Conservation (phyloP, 2,329 filamentous ascomycete species). For the Colletotrichum agaves region DNA sequence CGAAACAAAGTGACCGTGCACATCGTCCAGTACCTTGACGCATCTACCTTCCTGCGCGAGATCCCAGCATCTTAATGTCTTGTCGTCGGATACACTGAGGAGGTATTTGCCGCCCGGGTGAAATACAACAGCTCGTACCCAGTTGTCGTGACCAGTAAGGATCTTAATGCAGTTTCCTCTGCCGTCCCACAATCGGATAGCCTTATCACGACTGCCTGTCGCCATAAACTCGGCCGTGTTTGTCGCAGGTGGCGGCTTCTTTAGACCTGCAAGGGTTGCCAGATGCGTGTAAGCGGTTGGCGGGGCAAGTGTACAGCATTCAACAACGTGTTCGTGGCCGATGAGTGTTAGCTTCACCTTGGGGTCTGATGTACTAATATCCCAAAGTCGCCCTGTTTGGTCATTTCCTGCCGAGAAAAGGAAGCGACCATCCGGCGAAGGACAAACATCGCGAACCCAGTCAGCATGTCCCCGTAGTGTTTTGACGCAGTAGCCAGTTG, state of each 20-base stretch:
- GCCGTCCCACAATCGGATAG: slow-evolving; percentile 88
- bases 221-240: slow-evolving; percentile 89
- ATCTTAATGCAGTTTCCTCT: slow-evolving; percentile 87
- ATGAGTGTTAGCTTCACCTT: slow-evolving; percentile 84
- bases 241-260: slow-evolving; percentile 79
- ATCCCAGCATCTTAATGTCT: slow-evolving; percentile 94
- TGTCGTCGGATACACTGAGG: slow-evolving; percentile 87
- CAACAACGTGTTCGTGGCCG: slow-evolving; percentile 86
- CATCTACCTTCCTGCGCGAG: slow-evolving; percentile 89
- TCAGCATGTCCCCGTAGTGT: slow-evolving; percentile 87
- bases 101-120: slow-evolving; percentile 94
- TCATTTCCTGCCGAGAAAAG: slow-evolving; percentile 87
- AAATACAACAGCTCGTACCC: slow-evolving; percentile 87
- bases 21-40: slow-evolving; percentile 82
- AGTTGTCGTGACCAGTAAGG: slow-evolving; percentile 90
- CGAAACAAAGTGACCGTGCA: slow-evolving; percentile 86
- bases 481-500: slow-evolving; percentile 90
- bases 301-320: slow-evolving; percentile 89
- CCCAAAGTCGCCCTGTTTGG: slow-evolving; percentile 85
- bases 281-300: slow-evolving; percentile 81
- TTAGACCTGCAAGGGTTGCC: slow-evolving; percentile 80
- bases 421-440: slow-evolving; percentile 84
- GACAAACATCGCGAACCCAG: slow-evolving; percentile 91
- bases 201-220: slow-evolving; percentile 90
- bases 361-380: slow-evolving; percentile 73